These are phyloP conservation scores for Babesia bovis DNA, from an alignment of 169 alveolate genomes.

Conservation along the genomic window DNA sequence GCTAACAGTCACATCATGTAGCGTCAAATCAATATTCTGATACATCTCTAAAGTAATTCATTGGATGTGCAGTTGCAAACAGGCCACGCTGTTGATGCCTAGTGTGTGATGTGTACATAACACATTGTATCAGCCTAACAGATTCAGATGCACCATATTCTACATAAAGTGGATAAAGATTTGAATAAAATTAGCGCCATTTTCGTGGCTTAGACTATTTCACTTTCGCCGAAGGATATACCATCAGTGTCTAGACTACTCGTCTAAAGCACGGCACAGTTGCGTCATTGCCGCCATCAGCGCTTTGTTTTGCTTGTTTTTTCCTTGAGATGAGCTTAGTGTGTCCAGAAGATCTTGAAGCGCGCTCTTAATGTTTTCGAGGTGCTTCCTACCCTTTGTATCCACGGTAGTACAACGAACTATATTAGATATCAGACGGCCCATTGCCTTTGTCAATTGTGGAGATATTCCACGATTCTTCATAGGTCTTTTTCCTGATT, in stretches of 20 bases:
- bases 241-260: neutral
- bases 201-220: too few relatives aligned
- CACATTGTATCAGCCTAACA: too few relatives aligned
- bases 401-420: neutral
- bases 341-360: neutral
- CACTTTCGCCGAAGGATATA: too few relatives aligned
- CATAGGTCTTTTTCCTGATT: constrained; percentile 7
- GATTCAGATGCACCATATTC: too few relatives aligned
- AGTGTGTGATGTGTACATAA: too few relatives aligned
- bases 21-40: too few relatives aligned
- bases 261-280: constrained; percentile 7
- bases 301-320: constrained; percentile 4
- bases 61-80: neutral
- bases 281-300: constrained; percentile 5
- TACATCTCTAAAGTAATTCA: too few relatives aligned
- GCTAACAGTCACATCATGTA: neutral
- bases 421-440: neutral
- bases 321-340: neutral
- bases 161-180: too few relatives aligned
- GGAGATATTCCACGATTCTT: constrained; percentile 17
- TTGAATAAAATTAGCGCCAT: too few relatives aligned
- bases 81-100: too few relatives aligned
- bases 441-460: neutral
- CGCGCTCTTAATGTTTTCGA: neutral
- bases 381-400: neutral